Percentiles rank a stretch among this genome's conserved stretches.
Evolutionary conservation across 768 basidiomycete species (phyloP).

Genomic region (Coprinopsis marcescibilis): DNA sequence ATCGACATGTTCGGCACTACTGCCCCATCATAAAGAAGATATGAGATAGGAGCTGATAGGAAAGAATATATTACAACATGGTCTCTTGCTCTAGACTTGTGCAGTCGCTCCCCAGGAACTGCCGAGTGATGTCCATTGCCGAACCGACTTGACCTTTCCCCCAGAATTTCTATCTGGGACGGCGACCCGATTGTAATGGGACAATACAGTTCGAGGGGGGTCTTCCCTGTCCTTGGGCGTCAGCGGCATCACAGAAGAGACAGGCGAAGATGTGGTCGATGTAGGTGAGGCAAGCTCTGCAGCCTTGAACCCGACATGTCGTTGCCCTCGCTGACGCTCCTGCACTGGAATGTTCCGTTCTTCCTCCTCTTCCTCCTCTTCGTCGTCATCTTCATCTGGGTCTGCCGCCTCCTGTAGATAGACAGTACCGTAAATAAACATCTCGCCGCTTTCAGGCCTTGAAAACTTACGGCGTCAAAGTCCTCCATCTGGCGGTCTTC

Average conservation of each 20-base stretch:
- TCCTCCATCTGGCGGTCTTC: conserved; percentile 80
- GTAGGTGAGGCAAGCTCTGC: conserved; percentile 37
- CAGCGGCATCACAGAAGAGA: conserved; percentile 39
- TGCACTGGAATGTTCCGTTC: conserved; percentile 32
- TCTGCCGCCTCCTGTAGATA: conserved; percentile 43
- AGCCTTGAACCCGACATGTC: conserved; percentile 25
- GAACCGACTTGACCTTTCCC: conserved; percentile 47
- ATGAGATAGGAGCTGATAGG: conserved; percentile 13
- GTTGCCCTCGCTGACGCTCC: conserved; percentile 28
- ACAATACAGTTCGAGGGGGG: conserved; percentile 23
- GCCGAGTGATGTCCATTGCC: conserved; percentile 16
- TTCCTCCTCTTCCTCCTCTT: conserved; percentile 59
- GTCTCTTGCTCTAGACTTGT: conserved; percentile 21
- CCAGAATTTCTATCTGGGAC: not conserved
- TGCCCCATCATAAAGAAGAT: conserved; percentile 14
- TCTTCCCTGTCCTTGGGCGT: conserved; percentile 38
- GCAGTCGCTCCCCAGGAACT: conserved; percentile 25
- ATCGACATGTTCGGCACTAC: conserved; percentile 17
- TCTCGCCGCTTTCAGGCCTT: not conserved
- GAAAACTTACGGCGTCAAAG: conserved; percentile 66
- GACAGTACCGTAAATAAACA: not conserved
- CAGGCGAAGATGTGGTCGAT: conserved; percentile 46
- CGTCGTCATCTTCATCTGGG: conserved; percentile 50
- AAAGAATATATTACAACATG: conserved; percentile 13
- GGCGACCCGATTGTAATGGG: conserved; percentile 22